These are phyloP conservation scores for Artemisia tridentata DNA, from an alignment of 129 eudicot species.

Conservation along the genomic window DNA sequence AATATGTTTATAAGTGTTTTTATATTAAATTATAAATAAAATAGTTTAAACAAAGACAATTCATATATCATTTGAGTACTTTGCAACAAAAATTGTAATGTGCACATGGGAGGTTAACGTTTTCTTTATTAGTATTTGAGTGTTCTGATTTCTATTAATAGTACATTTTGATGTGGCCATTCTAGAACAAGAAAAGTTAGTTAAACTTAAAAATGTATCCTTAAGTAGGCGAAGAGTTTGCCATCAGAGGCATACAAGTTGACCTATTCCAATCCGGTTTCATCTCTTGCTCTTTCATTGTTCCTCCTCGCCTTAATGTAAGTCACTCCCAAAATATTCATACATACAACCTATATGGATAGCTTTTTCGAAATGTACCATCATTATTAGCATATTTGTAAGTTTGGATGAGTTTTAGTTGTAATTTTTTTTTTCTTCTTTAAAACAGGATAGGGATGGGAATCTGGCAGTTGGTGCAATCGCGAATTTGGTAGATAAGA, in stretches of 20 bases:
- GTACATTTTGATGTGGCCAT: no score
- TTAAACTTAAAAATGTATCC: no score
- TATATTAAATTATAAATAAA: no score
- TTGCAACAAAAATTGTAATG: no score
- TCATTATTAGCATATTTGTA: neutral
- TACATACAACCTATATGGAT: neutral
- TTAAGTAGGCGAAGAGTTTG: conserved; percentile 24
- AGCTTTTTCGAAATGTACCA: neutral
- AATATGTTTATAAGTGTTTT: no score
- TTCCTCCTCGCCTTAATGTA: conserved; percentile 35
- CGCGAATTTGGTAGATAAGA: conserved; percentile 18
- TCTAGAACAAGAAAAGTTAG: no score
- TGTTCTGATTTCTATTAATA: no score
- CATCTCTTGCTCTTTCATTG: conserved; percentile 26
- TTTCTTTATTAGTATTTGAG: no score
- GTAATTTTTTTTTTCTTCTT: neutral
- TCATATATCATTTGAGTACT: no score
- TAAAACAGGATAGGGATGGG: conserved; percentile 28
- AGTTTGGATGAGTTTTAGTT: neutral
- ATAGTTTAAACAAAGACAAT: no score
- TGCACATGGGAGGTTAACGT: no score
- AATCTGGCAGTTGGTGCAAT: conserved; percentile 28
- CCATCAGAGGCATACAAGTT: conserved; percentile 23
- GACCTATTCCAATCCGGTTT: conserved; percentile 22
- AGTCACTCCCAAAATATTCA: neutral